Percentiles rank a stretch among this genome's conserved stretches.
phyloP scores from a whole-genome alignment of 2,329 filamentous ascomycete species.

The Apiospora kogelbergensis region DNA sequence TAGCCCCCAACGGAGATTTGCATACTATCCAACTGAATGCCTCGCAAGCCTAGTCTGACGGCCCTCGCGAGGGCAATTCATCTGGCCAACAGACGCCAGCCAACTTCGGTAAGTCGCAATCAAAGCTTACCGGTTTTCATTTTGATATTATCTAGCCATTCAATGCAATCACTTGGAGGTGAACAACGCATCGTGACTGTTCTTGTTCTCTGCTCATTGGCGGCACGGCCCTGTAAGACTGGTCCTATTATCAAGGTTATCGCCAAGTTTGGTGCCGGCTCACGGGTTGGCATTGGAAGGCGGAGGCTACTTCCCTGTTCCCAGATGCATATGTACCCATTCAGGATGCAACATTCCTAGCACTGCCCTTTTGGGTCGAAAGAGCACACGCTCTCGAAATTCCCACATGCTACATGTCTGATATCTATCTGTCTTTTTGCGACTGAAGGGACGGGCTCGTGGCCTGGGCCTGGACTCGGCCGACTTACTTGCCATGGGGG shows the following conservation, averaged over 20 bases:
- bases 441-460: not conserved
- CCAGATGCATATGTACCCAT: not conserved
- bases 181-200: not conserved
- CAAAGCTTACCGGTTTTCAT: not conserved
- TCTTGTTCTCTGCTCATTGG: constrained; percentile 1
- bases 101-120: not conserved
- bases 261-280: not conserved
- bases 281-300: not conserved
- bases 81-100: not conserved
- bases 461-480: not conserved
- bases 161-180: not conserved
- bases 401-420: not conserved
- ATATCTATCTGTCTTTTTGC: not conserved
- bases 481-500: not conserved
- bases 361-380: not conserved
- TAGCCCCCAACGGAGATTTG: not conserved
- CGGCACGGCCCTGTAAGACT: not conserved
- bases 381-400: not conserved
- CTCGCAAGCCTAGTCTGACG: not conserved
- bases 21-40: constrained; percentile 6
- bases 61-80: not conserved
- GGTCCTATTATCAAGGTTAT: not conserved
- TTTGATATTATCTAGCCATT: not conserved
- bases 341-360: not conserved
- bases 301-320: not conserved